These are phyloP conservation scores for Anethum foeniculum DNA, from an alignment of 140 eudicot genomes.

Conservation along the genomic window DNA sequence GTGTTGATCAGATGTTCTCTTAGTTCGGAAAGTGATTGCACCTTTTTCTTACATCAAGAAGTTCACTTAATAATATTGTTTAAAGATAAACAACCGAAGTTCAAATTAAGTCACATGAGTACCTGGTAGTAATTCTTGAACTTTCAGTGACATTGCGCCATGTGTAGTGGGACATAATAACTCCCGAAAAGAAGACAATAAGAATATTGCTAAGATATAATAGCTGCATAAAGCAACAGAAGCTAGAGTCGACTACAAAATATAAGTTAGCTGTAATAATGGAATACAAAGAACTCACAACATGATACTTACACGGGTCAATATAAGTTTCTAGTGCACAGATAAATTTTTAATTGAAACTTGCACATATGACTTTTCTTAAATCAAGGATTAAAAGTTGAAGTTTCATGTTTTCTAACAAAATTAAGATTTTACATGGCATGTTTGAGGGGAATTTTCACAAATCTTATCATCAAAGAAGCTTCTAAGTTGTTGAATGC, in stretches of 20 bases:
- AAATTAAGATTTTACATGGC: neutral
- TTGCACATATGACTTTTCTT: too few species aligned
- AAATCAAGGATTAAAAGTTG: neutral
- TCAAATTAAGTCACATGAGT: neutral
- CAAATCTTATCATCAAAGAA: neutral
- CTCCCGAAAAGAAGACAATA: too few species aligned
- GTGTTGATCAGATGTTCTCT: neutral
- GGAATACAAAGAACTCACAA: neutral
- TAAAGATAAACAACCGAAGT: neutral
- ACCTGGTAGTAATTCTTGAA: too few species aligned
- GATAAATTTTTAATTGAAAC: too few species aligned
- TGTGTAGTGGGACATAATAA: too few species aligned
- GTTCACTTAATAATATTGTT: neutral
- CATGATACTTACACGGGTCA: neutral
- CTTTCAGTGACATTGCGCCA: too few species aligned
- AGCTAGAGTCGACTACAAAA: neutral
- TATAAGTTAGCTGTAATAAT: neutral
- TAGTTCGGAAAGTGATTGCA: neutral
- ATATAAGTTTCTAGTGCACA: too few species aligned
- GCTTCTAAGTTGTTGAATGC: neutral
- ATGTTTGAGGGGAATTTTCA: neutral
- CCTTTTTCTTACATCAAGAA: neutral
- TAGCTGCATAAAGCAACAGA: slow-evolving; percentile 43
- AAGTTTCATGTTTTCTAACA: too few species aligned
- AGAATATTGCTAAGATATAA: too few species aligned